phyloP scores from a whole-genome alignment of 1,284 basidiomycete genomes.

The Termitomyces sp. region DNA sequence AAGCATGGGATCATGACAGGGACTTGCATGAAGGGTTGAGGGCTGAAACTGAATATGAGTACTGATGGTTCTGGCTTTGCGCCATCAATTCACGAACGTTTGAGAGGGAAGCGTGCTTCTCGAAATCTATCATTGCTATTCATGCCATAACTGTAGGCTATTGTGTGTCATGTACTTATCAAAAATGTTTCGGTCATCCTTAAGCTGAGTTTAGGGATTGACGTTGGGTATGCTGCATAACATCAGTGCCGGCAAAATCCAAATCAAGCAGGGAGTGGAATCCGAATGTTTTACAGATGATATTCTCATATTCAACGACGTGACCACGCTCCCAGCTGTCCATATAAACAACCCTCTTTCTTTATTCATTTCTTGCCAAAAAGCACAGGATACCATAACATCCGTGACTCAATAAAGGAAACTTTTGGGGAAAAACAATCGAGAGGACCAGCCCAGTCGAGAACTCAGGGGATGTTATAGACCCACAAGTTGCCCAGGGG shows the following conservation, averaged over 20 bases:
- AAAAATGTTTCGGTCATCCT: neutral
- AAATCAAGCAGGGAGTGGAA: conserved; percentile 23
- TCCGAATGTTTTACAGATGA: conserved; percentile 16
- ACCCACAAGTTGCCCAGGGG: conserved; percentile 19
- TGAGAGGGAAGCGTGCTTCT: conserved; percentile 23
- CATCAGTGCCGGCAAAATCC: conserved; percentile 20
- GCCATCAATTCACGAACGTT: conserved; percentile 22
- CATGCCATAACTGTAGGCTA: conserved; percentile 20
- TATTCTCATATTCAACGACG: conserved; percentile 21
- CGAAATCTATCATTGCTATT: neutral
- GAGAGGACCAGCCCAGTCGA: conserved; percentile 14
- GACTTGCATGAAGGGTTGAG: conserved; percentile 32
- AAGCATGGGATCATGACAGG: conserved; percentile 24
- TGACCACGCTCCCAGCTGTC: conserved; percentile 17
- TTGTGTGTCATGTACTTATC: conserved; percentile 18
- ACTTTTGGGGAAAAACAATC: conserved; percentile 17
- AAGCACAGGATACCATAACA: conserved; percentile 15
- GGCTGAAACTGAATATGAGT: conserved; percentile 32
- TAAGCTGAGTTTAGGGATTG: conserved; percentile 24
- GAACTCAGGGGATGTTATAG: conserved; percentile 15
- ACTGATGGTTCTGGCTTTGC: conserved; percentile 24
- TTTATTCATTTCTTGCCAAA: neutral
- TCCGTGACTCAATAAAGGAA: conserved; percentile 17
- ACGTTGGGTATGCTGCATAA: conserved; percentile 36
- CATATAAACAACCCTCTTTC: too few relatives aligned